phyloP scores from a whole-genome alignment of 176 grass and related monocot species.

The Typha latifolia region DNA sequence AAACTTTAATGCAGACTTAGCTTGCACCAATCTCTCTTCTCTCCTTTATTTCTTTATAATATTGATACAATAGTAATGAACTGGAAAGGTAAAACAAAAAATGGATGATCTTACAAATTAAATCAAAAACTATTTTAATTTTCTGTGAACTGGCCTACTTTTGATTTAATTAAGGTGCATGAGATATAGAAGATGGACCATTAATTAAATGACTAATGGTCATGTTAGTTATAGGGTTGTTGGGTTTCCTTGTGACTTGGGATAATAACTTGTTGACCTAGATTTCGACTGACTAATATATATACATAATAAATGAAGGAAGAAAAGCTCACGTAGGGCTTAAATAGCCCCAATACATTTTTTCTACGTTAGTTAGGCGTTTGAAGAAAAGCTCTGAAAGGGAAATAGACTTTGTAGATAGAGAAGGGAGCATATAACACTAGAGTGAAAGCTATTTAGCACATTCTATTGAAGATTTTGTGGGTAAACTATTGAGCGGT shows the following conservation, averaged over 20 bases:
- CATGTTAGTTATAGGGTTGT: conserved; percentile 13
- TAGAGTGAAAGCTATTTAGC: background rate
- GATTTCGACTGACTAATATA: background rate
- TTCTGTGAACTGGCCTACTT: background rate
- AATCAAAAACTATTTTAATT: background rate
- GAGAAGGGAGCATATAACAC: background rate
- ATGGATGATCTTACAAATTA: too few relatives aligned
- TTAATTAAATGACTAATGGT: conserved; percentile 11
- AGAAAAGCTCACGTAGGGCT: background rate
- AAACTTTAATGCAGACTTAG: conserved; percentile 1
- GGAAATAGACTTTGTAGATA: background rate
- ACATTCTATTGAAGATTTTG: too few relatives aligned
- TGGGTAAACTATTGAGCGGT: too few relatives aligned
- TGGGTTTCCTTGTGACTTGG: conserved; percentile 23
- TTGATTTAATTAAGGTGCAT: background rate
- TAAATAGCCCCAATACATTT: too few relatives aligned
- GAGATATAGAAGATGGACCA: background rate
- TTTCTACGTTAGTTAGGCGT: conserved; percentile 25
- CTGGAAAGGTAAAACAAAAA: too few relatives aligned
- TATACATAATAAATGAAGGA: too few relatives aligned
- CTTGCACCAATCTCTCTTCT: conserved; percentile 1
- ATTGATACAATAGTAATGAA: too few relatives aligned
- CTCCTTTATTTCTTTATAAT: too few relatives aligned
- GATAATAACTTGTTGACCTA: conserved; percentile 26
- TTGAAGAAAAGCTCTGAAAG: conserved; percentile 20